Evolutionary conservation across 1,139 yeast species (phyloP), one percentile per base, ranked within the genome.

Genomic region (Magnusiomyces tetraspermus): DNA sequence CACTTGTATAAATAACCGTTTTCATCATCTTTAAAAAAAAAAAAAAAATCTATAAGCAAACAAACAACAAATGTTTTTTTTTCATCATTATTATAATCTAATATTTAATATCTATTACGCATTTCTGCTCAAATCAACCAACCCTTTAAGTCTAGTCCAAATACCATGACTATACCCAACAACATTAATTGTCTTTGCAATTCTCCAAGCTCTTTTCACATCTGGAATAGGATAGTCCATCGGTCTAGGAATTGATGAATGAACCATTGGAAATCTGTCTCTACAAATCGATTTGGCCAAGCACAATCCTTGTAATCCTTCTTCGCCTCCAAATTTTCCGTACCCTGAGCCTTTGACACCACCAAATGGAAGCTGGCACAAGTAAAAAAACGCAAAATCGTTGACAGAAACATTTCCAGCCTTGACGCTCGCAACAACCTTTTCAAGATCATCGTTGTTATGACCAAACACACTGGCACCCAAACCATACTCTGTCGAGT

Each of bases 261-360:
- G 60, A 19, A 92, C 75, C 59, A 87, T 79, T 31, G 92, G 80
- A 41, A 85, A 78, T 59, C 79, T 82, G 68, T 92, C 97, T 74
- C 79, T 84, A 54, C 96, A 89, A 3, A 92, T 78, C 46, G 94
- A 82, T 66, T 92, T 92, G 52, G 88, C 85, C 54, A 81, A 76
- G 66, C 97, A 90, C 46, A 92, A 73, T 0, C 96, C 97, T 45
- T 88, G 78, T 41, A 92, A 73, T 1, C 97, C 98, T 73, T 92
- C 98, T 66, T 85, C 95, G 41, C 98, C 97, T 30, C 96, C 96
- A 71, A 92, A 92, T 66, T 89, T 90, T 52, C 97, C 97, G 64
- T 88, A 92, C 0, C 98, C 98, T 8, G 96, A 85, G 50, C 90
- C 92, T 61, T 84, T 84, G 36, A 79, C 79, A 30, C 98, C 98